These are phyloP conservation scores for Psilocybe subaeruginosa DNA, from an alignment of 768 basidiomycete species.

Conservation along the genomic window DNA sequence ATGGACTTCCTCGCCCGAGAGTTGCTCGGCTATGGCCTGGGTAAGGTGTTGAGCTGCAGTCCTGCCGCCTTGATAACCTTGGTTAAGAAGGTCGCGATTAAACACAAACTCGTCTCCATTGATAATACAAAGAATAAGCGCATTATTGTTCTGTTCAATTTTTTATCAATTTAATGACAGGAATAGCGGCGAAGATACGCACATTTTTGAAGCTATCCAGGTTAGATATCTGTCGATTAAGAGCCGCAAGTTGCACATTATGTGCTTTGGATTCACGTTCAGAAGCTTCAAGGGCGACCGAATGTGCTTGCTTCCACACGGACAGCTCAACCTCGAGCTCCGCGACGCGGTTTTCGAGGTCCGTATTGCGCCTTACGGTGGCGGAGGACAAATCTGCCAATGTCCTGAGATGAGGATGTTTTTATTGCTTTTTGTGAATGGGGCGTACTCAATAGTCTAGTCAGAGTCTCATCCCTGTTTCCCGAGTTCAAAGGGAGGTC, in stretches of 20 bases:
- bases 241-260: constrained; percentile 66
- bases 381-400: constrained; percentile 60
- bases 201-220: constrained; percentile 56
- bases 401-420: constrained; percentile 8
- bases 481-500: constrained; percentile 12
- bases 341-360: constrained; percentile 64
- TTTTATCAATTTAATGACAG: not conserved
- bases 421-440: constrained; percentile 6
- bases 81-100: constrained; percentile 54
- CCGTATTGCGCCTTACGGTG: constrained; percentile 64
- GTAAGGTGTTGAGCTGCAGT: constrained; percentile 68
- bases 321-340: constrained; percentile 72
- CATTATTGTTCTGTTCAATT: constrained; percentile 53
- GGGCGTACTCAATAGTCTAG: constrained; percentile 57
- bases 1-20: constrained; percentile 63
- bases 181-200: constrained; percentile 15
- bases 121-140: constrained; percentile 74
- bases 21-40: constrained; percentile 67
- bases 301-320: constrained; percentile 74
- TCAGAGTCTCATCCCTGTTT: constrained; percentile 68
- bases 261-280: constrained; percentile 68
- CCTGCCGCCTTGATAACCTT: constrained; percentile 70
- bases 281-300: constrained; percentile 60
- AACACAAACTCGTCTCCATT: constrained; percentile 77
- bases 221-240: constrained; percentile 66